Base-by-base conservation (phyloP, 2,329 filamentous ascomycete genomes). In the Septoria petroselini region DNA sequence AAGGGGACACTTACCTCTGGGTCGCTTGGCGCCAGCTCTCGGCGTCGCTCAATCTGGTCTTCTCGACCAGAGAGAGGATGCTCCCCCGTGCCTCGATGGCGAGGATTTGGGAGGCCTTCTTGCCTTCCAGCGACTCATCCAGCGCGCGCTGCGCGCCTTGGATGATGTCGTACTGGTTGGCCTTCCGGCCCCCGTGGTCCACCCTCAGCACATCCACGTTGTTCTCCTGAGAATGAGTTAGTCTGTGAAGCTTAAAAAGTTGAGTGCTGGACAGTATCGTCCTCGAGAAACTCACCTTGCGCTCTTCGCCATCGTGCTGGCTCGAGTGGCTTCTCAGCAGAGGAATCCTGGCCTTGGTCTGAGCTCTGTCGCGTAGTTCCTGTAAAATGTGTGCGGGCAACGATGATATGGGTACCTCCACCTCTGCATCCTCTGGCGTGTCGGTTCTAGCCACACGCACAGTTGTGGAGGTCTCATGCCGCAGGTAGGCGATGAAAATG, bases 21-120 rank as follows among this genome's bases (percentile, higher is more conserved):
- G 93, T 88, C 4, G 89, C 81, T 50, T 77, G 80, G 17, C 86
- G 82, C 91, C 91, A 96, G 58, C 82, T 86, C 53, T 96, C 91
- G 0, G 82, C 73, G 52, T 96, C 90, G 2, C 84, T 85, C 19
- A 97, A 74, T 43, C 80, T 76, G 2, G 90, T 94, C 15, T 82
- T 78, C 25, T 83, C 77, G 45, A 97, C 84, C 25, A 85, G 72
- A 30, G 91, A 84, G 61, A 97, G 80, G 17, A 94, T 80, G 41
- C 86, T 82, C 62, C 96, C 91, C 44, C 88, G 84, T 1, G 88
- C 89, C 70, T 97, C 91, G 44, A 97, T 85, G 1, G 91, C 91
- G 7, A 87, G 81, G 51, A 96, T 87, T 0, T 90, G 89, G 0
- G 88, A 88, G 23, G 85, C 80, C 4, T 88, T 74, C 58, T 89